Evolutionary conservation across 2,329 filamentous ascomycete species (phyloP), one percentile per base, ranked within the genome.

Genomic region (Berkeleyomyces rouxiae): DNA sequence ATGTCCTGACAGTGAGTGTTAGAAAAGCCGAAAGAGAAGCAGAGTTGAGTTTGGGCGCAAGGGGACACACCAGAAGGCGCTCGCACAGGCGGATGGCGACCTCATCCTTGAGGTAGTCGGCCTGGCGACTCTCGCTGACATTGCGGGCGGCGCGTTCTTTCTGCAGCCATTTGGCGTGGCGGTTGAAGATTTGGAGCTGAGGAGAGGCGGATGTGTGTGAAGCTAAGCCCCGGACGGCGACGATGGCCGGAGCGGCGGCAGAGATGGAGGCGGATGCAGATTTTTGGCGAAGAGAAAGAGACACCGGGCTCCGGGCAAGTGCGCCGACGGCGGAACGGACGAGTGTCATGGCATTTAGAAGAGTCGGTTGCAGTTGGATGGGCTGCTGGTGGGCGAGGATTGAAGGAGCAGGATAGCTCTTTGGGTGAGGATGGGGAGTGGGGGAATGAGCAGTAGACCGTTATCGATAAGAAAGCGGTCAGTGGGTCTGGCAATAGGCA

Each of bases 21-120:
- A 5, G 49, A 53, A 36, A 33, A 7, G 49, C 13, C 11, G 47
- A 51, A 51, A 13, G 10, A 11, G 5, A 10, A 43, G 42, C 42
- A 11, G 5, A 13, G 9, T 11, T 9, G 10, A 44, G 16, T 13
- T 4, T 46, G 43, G 11, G 43, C 13, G 16, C 11, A n/a, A n/a
- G 3, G 43, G 43, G 16, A 59, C 72, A 46, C 76, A 91, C 87
- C 67, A 97, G 78, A 59, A 99, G 78, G 57, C 93, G 82, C 69
- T 97, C 92, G 69, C 88, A 89, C 36, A 99, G 76, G 59, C 93
- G 82, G 55, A 79, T 78, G 59, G 93, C 93, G 3, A 96, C 87
- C 72, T 97, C 92, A 71, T 97, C 90, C 71, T 91, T 90, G 63
- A 99, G 77, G 71, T 97, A 97, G 75, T 97, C 93, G 33, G 90